These are phyloP conservation scores for Fusarium tanahbumbuense DNA, from an alignment of 2,329 filamentous ascomycete genomes.

Conservation along the genomic window DNA sequence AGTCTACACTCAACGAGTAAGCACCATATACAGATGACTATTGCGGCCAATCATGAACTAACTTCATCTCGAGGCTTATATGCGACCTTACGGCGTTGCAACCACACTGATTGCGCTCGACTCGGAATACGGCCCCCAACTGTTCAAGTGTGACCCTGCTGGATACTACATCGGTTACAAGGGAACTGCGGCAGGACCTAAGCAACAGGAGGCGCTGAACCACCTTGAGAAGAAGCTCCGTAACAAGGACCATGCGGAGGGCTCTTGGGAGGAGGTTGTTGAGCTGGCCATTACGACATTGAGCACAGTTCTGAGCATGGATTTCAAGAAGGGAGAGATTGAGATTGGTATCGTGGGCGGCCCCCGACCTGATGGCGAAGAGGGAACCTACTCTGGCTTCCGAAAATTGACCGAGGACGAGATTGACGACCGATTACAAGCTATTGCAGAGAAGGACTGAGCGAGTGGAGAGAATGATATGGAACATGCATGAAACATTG, in stretches of 20 bases:
- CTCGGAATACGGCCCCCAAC: conserved; percentile 88
- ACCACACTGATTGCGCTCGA: conserved; percentile 96
- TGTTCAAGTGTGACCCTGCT: conserved; percentile 98
- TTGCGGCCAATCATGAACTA: conserved; percentile 36
- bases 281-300: conserved; percentile 95
- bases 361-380: conserved; percentile 82
- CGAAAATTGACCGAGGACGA: conserved; percentile 94
- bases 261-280: conserved; percentile 96
- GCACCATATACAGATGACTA: conserved; percentile 42
- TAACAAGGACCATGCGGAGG: conserved; percentile 95
- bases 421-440: conserved; percentile 97
- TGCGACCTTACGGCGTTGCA: conserved; percentile 96
- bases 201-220: conserved; percentile 98
- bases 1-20: conserved; percentile 96
- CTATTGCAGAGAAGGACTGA: conserved; percentile 98
- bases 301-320: conserved; percentile 96
- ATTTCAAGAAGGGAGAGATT: conserved; percentile 99
- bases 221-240: conserved; percentile 99
- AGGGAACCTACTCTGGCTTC: conserved; percentile 83
- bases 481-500: conserved; percentile 30
- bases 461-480: conserved; percentile 42
- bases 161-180: conserved; percentile 99
- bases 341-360: conserved; percentile 98
- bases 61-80: conserved; percentile 75
- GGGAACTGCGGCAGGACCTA: conserved; percentile 94